phyloP scores from a whole-genome alignment of 768 basidiomycete genomes.

The Thelephora aurantiotincta region DNA sequence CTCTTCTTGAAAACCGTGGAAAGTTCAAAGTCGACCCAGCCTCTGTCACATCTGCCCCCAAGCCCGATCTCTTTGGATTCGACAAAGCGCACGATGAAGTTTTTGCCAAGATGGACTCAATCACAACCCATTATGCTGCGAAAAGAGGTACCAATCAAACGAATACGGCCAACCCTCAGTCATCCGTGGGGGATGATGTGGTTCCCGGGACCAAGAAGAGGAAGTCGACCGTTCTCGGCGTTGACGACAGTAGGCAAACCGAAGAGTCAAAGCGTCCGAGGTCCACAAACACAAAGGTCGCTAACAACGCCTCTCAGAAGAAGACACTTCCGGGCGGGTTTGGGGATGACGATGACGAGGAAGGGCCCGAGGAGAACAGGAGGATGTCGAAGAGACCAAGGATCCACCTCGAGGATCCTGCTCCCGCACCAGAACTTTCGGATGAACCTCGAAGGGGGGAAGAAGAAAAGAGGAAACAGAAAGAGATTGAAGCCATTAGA shows the following conservation, averaged over 20 bases:
- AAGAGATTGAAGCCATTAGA: constrained; percentile 43
- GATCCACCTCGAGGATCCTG: constrained; percentile 7
- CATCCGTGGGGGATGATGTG: neutral
- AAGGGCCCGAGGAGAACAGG: constrained; percentile 18
- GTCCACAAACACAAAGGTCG: constrained; percentile 27
- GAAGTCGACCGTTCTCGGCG: constrained; percentile 39
- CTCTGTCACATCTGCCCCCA: neutral
- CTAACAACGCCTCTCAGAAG: constrained; percentile 30
- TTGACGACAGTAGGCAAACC: constrained; percentile 13
- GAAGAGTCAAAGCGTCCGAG: constrained; percentile 14
- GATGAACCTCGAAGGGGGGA: constrained; percentile 9
- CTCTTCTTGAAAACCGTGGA: constrained; percentile 25
- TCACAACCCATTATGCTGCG: constrained; percentile 38
- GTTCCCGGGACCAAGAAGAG: constrained; percentile 20
- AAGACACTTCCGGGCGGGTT: constrained; percentile 44
- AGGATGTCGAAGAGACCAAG: constrained; percentile 32
- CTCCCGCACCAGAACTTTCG: neutral
- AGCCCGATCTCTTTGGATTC: constrained; percentile 21
- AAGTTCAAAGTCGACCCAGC: neutral
- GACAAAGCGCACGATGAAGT: constrained; percentile 47
- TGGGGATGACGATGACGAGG: constrained; percentile 29
- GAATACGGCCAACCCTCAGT: constrained; percentile 10
- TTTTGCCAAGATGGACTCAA: constrained; percentile 71
- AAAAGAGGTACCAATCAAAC: constrained; percentile 15
- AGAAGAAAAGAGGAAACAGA: constrained; percentile 22